Conservation (phyloP, 345 rosid genomes). For the Bruguiera sexangula region DNA sequence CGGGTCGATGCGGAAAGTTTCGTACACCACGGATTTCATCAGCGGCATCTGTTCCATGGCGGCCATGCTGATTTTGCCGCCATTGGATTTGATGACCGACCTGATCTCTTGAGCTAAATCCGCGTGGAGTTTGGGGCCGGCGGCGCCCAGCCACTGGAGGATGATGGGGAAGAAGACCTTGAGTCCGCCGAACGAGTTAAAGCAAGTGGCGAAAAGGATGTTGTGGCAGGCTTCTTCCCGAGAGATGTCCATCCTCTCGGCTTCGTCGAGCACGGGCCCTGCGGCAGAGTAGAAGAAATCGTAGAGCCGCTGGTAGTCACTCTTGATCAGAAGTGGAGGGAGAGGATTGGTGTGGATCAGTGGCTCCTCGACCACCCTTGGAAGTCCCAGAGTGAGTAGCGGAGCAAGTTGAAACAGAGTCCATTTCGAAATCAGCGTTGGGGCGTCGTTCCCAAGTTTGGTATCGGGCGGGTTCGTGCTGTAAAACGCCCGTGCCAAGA, state of each 20-base stretch:
- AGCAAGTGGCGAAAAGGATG: slow-evolving; percentile 75
- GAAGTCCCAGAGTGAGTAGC: slow-evolving; percentile 53
- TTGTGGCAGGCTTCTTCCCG: slow-evolving; percentile 85
- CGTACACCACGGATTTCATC: slow-evolving; percentile 77
- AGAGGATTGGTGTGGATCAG: slow-evolving; percentile 56
- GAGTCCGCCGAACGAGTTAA: slow-evolving; percentile 85
- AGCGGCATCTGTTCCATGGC: slow-evolving; percentile 73
- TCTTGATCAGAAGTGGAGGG: slow-evolving; percentile 56
- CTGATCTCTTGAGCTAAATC: slow-evolving; percentile 71
- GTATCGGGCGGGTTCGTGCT: slow-evolving; percentile 58
- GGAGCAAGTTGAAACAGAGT: slow-evolving; percentile 63
- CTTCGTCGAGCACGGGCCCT: slow-evolving; percentile 61
- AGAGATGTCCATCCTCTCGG: slow-evolving; percentile 61
- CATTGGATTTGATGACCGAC: slow-evolving; percentile 52
- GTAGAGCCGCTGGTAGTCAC: slow-evolving; percentile 68
- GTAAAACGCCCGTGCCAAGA: slow-evolving; percentile 52
- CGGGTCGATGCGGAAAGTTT: slow-evolving; percentile 78
- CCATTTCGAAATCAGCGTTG: slow-evolving; percentile 61
- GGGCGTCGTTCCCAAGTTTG: slow-evolving; percentile 59
- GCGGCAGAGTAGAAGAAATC: slow-evolving; percentile 59
- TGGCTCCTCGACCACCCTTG: slow-evolving; percentile 46
- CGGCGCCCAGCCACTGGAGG: slow-evolving; percentile 67
- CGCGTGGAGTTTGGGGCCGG: slow-evolving; percentile 55
- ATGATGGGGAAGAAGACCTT: slow-evolving; percentile 56
- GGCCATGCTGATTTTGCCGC: slow-evolving; percentile 66